Evolutionary conservation across 306 rosid genomes (phyloP).

Genomic region (Potentilla sterilis): DNA sequence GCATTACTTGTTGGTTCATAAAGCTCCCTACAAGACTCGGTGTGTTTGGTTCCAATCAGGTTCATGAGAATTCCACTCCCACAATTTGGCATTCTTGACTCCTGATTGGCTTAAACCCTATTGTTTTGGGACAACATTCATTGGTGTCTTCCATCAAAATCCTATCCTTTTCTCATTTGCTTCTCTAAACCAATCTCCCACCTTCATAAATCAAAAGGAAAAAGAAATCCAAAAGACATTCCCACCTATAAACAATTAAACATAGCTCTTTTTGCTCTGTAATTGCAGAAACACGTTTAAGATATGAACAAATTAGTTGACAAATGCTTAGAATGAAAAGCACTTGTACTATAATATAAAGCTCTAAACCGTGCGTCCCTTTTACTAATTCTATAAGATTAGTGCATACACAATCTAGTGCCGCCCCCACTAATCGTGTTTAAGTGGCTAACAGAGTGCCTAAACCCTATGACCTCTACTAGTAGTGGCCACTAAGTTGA

Average conservation of each 20-base stretch:
- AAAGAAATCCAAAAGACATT: no score
- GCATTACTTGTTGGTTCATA: not conserved
- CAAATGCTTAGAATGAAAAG: not conserved
- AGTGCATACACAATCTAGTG: slow-evolving; percentile 7
- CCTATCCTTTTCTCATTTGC: slow-evolving; percentile 37
- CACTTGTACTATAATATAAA: not conserved
- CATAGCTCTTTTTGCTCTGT: not conserved
- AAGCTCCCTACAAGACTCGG: not conserved
- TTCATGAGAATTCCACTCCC: slow-evolving; percentile 28
- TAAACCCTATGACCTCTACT: not conserved
- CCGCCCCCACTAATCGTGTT: slow-evolving; percentile 51
- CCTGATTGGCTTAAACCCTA: slow-evolving; percentile 15
- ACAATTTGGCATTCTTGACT: slow-evolving; percentile 24
- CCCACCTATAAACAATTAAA: not conserved
- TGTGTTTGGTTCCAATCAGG: slow-evolving; percentile 1
- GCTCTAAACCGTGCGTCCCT: not conserved
- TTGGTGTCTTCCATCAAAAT: slow-evolving; percentile 7
- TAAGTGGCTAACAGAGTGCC: not conserved
- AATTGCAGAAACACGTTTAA: not conserved
- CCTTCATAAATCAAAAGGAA: slow-evolving; percentile 5
- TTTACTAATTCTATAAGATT: not conserved
- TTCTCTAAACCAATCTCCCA: slow-evolving; percentile 30
- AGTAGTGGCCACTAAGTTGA: slow-evolving; percentile 12
- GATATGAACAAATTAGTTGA: not conserved
- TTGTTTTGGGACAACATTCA: slow-evolving; percentile 26